phyloP scores from a whole-genome alignment of 257 asterid species.

The Coffea canephora region DNA sequence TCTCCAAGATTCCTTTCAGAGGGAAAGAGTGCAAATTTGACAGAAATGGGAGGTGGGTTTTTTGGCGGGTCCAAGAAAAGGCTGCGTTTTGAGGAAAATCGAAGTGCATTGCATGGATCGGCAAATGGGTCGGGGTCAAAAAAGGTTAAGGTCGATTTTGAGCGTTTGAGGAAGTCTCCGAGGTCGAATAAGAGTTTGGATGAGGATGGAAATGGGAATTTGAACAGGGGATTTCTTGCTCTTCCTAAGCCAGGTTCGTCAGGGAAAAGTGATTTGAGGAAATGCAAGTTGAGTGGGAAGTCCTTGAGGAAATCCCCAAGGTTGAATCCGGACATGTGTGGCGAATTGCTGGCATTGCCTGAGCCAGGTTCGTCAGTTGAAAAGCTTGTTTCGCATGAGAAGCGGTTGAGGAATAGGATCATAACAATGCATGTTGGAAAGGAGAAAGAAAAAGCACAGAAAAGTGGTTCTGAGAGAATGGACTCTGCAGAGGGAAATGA shows the following conservation, averaged over 20 bases:
- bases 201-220: background rate
- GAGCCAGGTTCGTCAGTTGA: conserved; percentile 18
- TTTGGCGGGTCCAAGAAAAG: conserved; percentile 26
- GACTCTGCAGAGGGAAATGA: background rate
- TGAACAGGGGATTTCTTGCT: conserved; percentile 7
- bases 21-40: conserved; percentile 19
- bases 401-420: conserved; percentile 36
- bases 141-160: conserved; percentile 19
- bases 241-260: conserved; percentile 27
- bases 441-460: conserved; percentile 11
- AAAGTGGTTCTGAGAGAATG: conserved; percentile 4
- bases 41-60: conserved; percentile 2
- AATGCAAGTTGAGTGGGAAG: conserved; percentile 20
- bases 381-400: conserved; percentile 25
- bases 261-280: conserved; percentile 1
- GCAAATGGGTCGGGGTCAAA: conserved; percentile 19
- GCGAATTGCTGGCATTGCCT: conserved; percentile 28
- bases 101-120: conserved; percentile 18
- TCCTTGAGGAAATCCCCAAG: conserved; percentile 28
- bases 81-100: conserved; percentile 17
- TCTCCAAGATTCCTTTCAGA: conserved; percentile 18
- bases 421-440: conserved; percentile 26
- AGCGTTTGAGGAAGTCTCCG: conserved; percentile 3
- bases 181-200: background rate
- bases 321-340: conserved; percentile 12